These are phyloP conservation scores for Quercus tomentella DNA, from an alignment of 331 rosid species.

Conservation along the genomic window DNA sequence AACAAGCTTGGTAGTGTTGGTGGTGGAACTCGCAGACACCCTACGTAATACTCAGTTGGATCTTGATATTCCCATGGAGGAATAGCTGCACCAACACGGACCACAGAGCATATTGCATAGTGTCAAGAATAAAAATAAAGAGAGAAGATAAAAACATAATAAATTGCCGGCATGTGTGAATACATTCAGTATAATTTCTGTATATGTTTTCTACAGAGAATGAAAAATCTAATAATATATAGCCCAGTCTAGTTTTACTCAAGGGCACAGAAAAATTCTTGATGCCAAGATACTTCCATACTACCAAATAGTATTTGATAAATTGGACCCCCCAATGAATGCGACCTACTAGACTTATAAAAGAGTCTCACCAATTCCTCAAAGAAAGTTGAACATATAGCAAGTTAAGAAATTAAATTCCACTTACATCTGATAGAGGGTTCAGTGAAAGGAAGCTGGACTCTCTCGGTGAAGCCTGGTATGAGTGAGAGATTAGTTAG, in stretches of 20 bases:
- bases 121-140: too few species aligned
- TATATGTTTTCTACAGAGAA: too few species aligned
- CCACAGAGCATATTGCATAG: neutral
- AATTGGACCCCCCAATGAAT: neutral
- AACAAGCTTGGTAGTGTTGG: slow-evolving; percentile 56
- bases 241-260: too few species aligned
- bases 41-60: slow-evolving; percentile 72
- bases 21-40: slow-evolving; percentile 50
- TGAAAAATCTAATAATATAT: too few species aligned
- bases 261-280: too few species aligned
- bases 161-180: too few species aligned
- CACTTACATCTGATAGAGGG: slow-evolving; percentile 63
- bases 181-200: too few species aligned
- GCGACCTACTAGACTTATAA: neutral
- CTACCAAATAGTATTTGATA: neutral
- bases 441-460: slow-evolving; percentile 46
- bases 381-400: neutral
- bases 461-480: slow-evolving; percentile 53
- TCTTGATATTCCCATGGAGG: slow-evolving; percentile 68
- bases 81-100: slow-evolving; percentile 38
- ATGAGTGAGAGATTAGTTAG: slow-evolving; percentile 1
- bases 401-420: neutral
- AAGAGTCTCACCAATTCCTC: neutral
- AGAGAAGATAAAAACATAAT: too few species aligned
- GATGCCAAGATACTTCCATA: too few species aligned